A percentile compares a stretch with the other conserved stretches of the same genome.
Evolutionary conservation across 352 stramenopile genomes (phyloP).

Genomic region (Globisporangium polare): DNA sequence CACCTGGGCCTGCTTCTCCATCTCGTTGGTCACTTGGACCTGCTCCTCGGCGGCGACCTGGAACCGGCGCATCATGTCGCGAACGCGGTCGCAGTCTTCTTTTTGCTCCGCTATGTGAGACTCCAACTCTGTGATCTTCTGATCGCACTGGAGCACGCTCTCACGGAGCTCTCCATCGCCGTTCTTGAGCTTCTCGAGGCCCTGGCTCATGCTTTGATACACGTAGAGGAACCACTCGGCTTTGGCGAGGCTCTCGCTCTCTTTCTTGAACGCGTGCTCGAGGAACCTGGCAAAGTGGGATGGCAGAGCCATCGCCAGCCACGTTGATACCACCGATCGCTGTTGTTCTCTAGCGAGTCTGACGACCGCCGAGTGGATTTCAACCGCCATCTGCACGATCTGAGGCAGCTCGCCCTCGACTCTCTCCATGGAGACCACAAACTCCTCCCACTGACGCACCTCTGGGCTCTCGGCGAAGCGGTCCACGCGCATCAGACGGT

Average conservation of each 20-base stretch:
- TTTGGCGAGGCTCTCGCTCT: conserved; percentile 12
- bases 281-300: conserved; percentile 23
- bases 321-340: conserved; percentile 11
- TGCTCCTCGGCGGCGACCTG: conserved; percentile 59
- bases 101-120: conserved; percentile 32
- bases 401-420: conserved; percentile 22
- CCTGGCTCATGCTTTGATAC: conserved; percentile 24
- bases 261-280: conserved; percentile 10
- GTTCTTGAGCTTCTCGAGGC: conserved; percentile 39
- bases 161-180: conserved; percentile 20
- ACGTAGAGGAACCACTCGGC: conserved; percentile 24
- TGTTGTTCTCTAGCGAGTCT: neutral
- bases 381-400: conserved; percentile 18
- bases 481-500: conserved; percentile 17
- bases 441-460: conserved; percentile 9
- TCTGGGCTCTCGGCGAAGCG: neutral
- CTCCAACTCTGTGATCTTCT: conserved; percentile 27
- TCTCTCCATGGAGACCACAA: conserved; percentile 19
- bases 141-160: conserved; percentile 17
- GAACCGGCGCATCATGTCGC: conserved; percentile 56
- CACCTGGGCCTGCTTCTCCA: conserved; percentile 42
- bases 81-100: conserved; percentile 40
- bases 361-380: conserved; percentile 18
- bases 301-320: conserved; percentile 7
- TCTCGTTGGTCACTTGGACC: conserved; percentile 57